Evolutionary conservation across 1,284 basidiomycete species (phyloP).

Genomic region (Schizophyllum commune): DNA sequence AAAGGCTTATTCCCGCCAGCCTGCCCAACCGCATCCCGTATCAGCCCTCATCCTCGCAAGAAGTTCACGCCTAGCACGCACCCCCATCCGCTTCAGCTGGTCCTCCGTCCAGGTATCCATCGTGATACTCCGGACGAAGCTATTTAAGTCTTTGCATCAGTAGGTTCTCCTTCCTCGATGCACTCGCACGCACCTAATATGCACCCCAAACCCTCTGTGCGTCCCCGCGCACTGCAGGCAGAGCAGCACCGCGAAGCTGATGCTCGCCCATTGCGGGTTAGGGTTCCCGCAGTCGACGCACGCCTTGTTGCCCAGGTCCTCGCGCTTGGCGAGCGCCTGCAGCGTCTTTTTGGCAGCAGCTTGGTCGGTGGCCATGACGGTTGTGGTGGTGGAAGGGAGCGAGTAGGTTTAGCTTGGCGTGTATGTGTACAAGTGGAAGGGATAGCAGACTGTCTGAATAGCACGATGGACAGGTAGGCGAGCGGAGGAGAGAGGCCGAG

Average conservation of each 20-base stretch:
- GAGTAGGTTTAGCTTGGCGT: neutral
- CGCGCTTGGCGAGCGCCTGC: conserved; percentile 65
- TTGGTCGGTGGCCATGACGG: conserved; percentile 49
- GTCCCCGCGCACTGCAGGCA: conserved; percentile 89
- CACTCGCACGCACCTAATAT: conserved; percentile 70
- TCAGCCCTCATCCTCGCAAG: conserved; percentile 1
- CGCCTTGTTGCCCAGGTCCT: conserved; percentile 65
- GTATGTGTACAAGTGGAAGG: no score
- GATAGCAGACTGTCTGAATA: no score
- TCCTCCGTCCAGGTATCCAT: conserved; percentile 96
- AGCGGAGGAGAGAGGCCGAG: neutral
- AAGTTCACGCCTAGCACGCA: no score
- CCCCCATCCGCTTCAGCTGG: conserved; percentile 87
- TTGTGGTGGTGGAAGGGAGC: neutral
- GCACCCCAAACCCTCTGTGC: conserved; percentile 85
- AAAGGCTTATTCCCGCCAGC: conserved; percentile 83
- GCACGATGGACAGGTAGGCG: no score
- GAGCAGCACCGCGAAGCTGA: conserved; percentile 78
- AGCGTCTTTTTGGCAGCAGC: conserved; percentile 59
- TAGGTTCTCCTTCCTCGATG: no score
- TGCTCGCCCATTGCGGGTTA: conserved; percentile 85
- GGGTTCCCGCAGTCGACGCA: conserved; percentile 82
- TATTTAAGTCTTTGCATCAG: no score
- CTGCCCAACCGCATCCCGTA: conserved; percentile 28
- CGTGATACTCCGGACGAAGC: conserved; percentile 86